Percentiles rank a stretch among this genome's conserved stretches.
These are phyloP conservation scores for Thuidium tamariscinum DNA, from an alignment of 225 moss, liverwort and hornwort genomes.

Conservation along the genomic window DNA sequence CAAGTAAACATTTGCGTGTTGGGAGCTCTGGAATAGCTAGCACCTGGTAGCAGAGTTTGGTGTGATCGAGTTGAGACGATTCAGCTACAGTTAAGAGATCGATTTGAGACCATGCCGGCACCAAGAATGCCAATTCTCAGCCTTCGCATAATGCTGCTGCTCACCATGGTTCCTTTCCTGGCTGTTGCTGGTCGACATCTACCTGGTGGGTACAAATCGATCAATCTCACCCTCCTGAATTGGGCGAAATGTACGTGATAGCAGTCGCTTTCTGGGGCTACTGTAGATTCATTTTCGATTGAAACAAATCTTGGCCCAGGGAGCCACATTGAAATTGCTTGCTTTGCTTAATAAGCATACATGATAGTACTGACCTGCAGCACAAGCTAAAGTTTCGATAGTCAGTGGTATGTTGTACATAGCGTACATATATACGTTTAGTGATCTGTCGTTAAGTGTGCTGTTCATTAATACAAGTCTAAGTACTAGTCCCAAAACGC, in stretches of 20 bases:
- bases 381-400: background rate
- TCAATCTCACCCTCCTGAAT: background rate
- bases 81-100: background rate
- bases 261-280: background rate
- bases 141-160: slow-evolving; percentile 3
- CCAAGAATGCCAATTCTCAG: slow-evolving; percentile 24
- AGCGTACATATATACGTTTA: background rate
- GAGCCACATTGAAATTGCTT: background rate
- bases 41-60: background rate
- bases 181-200: slow-evolving; percentile 27
- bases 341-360: background rate
- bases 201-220: slow-evolving; percentile 11
- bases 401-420: background rate
- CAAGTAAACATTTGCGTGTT: background rate
- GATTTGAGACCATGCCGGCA: background rate
- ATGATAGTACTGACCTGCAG: background rate
- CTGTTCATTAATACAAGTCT: background rate
- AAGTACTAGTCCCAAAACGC: background rate
- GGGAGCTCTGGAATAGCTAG: background rate
- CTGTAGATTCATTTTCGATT: background rate
- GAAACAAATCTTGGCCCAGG: background rate
- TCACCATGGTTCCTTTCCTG: slow-evolving; percentile 12
- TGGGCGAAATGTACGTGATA: background rate
- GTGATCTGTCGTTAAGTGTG: background rate
- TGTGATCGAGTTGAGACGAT: background rate